Conservation (phyloP, 306 rosid species). For the Astragalus membranaceus region DNA sequence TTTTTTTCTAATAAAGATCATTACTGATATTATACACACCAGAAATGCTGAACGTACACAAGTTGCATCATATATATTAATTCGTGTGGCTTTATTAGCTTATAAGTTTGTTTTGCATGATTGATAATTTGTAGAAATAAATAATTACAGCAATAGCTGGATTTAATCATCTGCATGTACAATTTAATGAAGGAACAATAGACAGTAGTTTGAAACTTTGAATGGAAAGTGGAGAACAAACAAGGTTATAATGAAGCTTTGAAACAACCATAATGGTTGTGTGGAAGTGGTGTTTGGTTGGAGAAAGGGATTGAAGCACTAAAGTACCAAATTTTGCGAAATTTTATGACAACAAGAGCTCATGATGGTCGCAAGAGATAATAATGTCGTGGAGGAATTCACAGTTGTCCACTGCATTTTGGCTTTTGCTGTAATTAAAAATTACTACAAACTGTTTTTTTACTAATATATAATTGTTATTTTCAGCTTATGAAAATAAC, state of each 20-base stretch:
- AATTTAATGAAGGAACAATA: not conserved
- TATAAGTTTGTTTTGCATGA: slow-evolving; percentile 84
- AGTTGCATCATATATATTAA: slow-evolving; percentile 15
- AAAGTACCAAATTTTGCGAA: not conserved
- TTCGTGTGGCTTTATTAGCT: slow-evolving; percentile 51
- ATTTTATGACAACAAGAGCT: not conserved
- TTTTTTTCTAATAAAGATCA: slow-evolving; percentile 1
- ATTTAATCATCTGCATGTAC: not conserved
- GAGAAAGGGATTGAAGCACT: slow-evolving; percentile 22
- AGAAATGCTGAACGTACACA: slow-evolving; percentile 9
- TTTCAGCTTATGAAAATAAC: no score
- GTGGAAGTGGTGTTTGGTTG: slow-evolving; percentile 43
- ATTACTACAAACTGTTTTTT: not conserved
- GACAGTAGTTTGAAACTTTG: not conserved
- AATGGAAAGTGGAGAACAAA: slow-evolving; percentile 21
- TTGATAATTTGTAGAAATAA: slow-evolving; percentile 37
- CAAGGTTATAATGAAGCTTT: slow-evolving; percentile 4
- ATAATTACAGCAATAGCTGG: slow-evolving; percentile 20
- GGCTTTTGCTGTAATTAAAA: not conserved
- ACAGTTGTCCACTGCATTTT: not conserved
- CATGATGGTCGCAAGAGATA: not conserved
- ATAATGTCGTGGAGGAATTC: not conserved
- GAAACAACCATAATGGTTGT: not conserved
- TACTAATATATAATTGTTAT: no score
- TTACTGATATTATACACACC: slow-evolving; percentile 16